Conservation (phyloP, 176 grass and related monocot genomes). For the Aegilops bicornis region DNA sequence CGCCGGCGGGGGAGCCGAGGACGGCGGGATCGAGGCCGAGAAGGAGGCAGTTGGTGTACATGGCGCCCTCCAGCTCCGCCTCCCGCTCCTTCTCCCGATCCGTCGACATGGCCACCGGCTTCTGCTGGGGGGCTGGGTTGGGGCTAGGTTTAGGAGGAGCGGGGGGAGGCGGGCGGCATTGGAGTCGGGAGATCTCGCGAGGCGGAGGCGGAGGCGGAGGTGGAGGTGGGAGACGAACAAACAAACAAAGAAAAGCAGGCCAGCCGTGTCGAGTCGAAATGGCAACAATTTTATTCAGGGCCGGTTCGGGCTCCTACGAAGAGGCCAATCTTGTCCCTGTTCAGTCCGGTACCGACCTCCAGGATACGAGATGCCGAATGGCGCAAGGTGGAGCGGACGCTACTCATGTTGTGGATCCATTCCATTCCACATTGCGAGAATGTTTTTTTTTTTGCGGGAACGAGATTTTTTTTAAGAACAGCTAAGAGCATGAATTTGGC, state of each 20-base stretch:
- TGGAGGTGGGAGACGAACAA: background rate
- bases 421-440: no score
- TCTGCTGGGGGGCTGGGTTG: background rate
- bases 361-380: no score
- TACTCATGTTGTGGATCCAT: no score
- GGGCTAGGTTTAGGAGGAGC: slow-evolving; percentile 18
- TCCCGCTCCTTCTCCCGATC: slow-evolving; percentile 99
- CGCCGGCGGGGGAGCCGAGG: slow-evolving; percentile 51
- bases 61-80: slow-evolving; percentile 98
- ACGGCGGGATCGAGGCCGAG: slow-evolving; percentile 89
- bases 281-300: background rate
- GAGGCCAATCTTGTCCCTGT: no score
- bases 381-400: no score
- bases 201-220: background rate
- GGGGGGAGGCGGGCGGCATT: slow-evolving; percentile 16
- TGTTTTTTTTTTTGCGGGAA: no score
- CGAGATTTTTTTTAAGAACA: no score
- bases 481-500: no score
- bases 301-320: no score
- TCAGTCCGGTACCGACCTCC: no score
- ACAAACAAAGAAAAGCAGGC: background rate
- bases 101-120: slow-evolving; percentile 61
- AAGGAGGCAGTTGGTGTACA: slow-evolving; percentile 99
- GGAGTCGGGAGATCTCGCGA: slow-evolving; percentile 39
- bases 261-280: background rate